phyloP scores from a whole-genome alignment of 1,284 basidiomycete species.

The Cystobasidium sp. region DNA sequence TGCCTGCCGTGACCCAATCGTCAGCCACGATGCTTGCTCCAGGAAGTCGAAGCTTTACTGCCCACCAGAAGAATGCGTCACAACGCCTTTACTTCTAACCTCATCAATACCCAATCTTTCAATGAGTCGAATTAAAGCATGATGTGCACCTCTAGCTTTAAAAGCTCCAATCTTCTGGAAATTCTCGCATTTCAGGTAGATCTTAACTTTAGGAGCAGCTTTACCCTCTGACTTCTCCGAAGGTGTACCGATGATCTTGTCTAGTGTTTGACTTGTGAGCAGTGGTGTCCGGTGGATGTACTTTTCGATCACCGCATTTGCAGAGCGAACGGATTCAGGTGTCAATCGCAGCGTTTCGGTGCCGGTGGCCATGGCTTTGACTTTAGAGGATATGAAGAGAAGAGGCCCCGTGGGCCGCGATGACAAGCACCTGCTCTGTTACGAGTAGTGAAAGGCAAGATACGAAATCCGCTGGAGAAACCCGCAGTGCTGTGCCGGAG shows the following conservation, averaged over 20 bases:
- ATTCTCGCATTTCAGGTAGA: conserved; percentile 45
- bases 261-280: conserved; percentile 30
- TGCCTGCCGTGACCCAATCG: conserved; percentile 21
- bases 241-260: conserved; percentile 14
- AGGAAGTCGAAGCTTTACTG: background rate
- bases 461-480: too few relatives aligned
- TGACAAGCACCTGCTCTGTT: too few relatives aligned
- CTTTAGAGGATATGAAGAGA: too few relatives aligned
- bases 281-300: conserved; percentile 45
- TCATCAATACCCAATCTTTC: conserved; percentile 22
- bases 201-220: conserved; percentile 7
- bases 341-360: conserved; percentile 22
- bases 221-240: background rate
- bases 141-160: conserved; percentile 37
- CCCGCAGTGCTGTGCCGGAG: too few relatives aligned
- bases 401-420: too few relatives aligned
- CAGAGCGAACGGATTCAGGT: conserved; percentile 40
- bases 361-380: conserved; percentile 3
- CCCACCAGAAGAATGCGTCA: conserved; percentile 37
- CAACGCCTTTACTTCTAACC: conserved; percentile 27
- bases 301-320: conserved; percentile 26
- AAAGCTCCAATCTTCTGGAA: conserved; percentile 40
- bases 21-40: background rate
- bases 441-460: too few relatives aligned
- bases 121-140: conserved; percentile 29